These are phyloP conservation scores for Citrus unshiu DNA, from an alignment of 345 rosid genomes.

Conservation along the genomic window DNA sequence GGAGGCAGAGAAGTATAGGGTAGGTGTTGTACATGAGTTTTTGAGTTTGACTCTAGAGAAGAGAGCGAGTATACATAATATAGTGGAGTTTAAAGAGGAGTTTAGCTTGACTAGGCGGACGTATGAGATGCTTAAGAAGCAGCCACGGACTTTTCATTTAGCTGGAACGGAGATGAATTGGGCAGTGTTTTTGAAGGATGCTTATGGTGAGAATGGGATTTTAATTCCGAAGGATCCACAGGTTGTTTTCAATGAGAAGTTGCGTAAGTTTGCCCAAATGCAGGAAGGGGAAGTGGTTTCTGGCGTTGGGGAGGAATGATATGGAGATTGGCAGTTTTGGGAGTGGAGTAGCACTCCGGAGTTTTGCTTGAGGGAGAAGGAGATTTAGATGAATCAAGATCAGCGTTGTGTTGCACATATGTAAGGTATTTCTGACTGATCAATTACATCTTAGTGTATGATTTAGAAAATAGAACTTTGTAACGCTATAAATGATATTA, in stretches of 20 bases:
- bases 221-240: slow-evolving; percentile 72
- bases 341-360: background rate
- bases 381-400: background rate
- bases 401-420: background rate
- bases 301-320: slow-evolving; percentile 1
- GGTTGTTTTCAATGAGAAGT: slow-evolving; percentile 62
- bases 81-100: slow-evolving; percentile 91
- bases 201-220: slow-evolving; percentile 50
- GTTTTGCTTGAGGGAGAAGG: background rate
- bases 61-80: slow-evolving; percentile 80
- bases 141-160: slow-evolving; percentile 70
- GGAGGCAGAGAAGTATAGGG: slow-evolving; percentile 89
- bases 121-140: slow-evolving; percentile 77
- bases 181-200: slow-evolving; percentile 72
- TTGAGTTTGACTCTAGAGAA: slow-evolving; percentile 89
- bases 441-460: background rate
- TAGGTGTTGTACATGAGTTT: slow-evolving; percentile 82
- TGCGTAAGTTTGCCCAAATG: slow-evolving; percentile 51
- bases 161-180: slow-evolving; percentile 98
- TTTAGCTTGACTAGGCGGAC: slow-evolving; percentile 83
- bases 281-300: slow-evolving; percentile 30
- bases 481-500: too few species aligned
- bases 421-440: background rate
- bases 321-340: background rate
- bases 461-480: background rate